A percentile compares a stretch with the other conserved stretches of the same genome.
phyloP scores from a whole-genome alignment of 257 asterid species.

The Solanum sejunctum region DNA sequence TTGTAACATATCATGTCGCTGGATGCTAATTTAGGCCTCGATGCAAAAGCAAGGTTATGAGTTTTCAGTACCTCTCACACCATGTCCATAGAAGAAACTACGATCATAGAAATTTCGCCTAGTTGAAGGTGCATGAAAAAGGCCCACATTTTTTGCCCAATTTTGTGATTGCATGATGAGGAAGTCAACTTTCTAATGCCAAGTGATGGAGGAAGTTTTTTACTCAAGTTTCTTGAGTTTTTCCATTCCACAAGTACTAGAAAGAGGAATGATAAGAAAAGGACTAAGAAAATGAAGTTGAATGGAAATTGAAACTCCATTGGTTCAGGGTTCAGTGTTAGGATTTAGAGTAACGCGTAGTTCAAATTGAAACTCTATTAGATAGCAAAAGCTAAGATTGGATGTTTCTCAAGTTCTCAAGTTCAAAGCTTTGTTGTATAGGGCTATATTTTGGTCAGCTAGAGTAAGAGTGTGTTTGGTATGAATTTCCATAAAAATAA shows the following conservation, averaged over 20 bases:
- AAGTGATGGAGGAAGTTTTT: background rate
- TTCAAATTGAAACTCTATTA: background rate
- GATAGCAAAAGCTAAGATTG: background rate
- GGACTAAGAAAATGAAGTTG: background rate
- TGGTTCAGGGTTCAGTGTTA: too few relatives aligned
- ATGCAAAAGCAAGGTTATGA: slow-evolving; percentile 20
- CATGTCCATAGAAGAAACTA: slow-evolving; percentile 17
- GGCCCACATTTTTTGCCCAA: slow-evolving; percentile 20
- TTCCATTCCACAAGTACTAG: background rate
- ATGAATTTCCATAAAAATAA: too few relatives aligned
- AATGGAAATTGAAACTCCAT: background rate
- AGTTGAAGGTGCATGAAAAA: slow-evolving; percentile 1
- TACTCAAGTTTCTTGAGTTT: background rate
- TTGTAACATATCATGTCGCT: slow-evolving; percentile 14
- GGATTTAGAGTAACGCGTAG: too few relatives aligned
- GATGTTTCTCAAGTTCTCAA: background rate
- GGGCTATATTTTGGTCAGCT: background rate
- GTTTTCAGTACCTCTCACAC: background rate
- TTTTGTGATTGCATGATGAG: slow-evolving; percentile 1
- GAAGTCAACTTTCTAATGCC: slow-evolving; percentile 4
- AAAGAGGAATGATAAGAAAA: background rate
- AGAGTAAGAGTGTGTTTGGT: too few relatives aligned
- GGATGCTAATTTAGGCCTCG: slow-evolving; percentile 10
- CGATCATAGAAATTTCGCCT: slow-evolving; percentile 15
- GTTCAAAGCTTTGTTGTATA: background rate